phyloP scores from a whole-genome alignment of 805 yeast species.

The Candida vartiovaarae region DNA sequence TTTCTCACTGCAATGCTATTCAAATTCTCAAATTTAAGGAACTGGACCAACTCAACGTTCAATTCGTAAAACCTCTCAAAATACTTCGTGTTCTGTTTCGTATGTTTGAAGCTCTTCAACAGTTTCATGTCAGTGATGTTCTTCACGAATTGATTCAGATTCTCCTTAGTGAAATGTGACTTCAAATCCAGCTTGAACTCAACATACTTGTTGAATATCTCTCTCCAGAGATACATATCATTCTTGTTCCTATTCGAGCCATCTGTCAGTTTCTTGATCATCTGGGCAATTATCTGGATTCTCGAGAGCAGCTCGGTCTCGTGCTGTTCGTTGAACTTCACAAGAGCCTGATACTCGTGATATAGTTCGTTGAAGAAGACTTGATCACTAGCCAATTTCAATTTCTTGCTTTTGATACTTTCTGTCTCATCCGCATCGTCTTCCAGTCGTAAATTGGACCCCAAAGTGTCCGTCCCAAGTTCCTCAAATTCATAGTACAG shows the following conservation, averaged over 20 bases:
- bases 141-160: slow-evolving; percentile 35
- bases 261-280: slow-evolving; percentile 22
- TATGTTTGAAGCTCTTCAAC: slow-evolving; percentile 31
- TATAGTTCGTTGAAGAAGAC: slow-evolving; percentile 17
- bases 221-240: slow-evolving; percentile 66
- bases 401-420: slow-evolving; percentile 5
- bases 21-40: slow-evolving; percentile 52
- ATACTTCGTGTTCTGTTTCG: slow-evolving; percentile 37
- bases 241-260: slow-evolving; percentile 28
- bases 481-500: slow-evolving; percentile 16
- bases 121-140: slow-evolving; percentile 34
- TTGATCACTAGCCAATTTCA: slow-evolving; percentile 5
- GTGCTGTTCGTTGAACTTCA: slow-evolving; percentile 40
- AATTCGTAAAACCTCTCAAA: slow-evolving; percentile 45
- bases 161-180: slow-evolving; percentile 37
- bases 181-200: slow-evolving; percentile 62
- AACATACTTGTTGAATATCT: slow-evolving; percentile 55
- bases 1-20: slow-evolving; percentile 60
- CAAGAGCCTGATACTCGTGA: slow-evolving; percentile 14
- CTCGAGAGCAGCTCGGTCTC: slow-evolving; percentile 28
- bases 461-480: slow-evolving; percentile 3
- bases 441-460: slow-evolving; percentile 4
- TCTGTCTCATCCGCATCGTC: slow-evolving; percentile 10
- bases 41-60: slow-evolving; percentile 48
- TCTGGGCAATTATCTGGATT: slow-evolving; percentile 21